Base-by-base conservation (phyloP, 2,329 filamentous ascomycete species). In the Calonectria hawksworthii region DNA sequence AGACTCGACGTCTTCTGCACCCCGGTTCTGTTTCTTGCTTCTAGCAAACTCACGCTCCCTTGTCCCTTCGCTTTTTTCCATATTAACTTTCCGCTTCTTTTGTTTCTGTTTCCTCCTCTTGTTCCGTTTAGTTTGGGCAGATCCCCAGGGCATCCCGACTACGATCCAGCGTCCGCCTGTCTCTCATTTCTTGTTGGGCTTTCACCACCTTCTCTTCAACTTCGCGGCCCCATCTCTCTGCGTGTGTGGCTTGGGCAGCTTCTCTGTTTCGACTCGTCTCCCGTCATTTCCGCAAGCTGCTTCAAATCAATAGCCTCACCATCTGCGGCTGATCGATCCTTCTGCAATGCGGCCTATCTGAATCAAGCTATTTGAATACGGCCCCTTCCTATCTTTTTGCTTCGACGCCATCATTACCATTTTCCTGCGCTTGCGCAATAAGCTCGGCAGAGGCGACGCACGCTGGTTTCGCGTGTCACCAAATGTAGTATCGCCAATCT, bases 231-330 rank as follows among this genome's bases (percentile, higher is more conserved):
- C 52, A 47, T 38, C 30, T 32, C 30, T 32, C 4, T 32, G 30
- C 8, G 30, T 30, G 32, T 34, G 65, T 63, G 63, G 38, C 30
- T 61, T 36, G 72, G 51, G 51, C 28, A 41, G 51, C 47, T 68
- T 68, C 68, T 23, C 65, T 70, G 79, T 73, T 78, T 80, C 76
- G 74, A 77, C 74, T 23, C 23, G 74, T 73, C 78, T 78, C 77
- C 65, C 54, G 65, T 68, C 68, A 65, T 73, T 78, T 71, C 32
- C 70, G 70, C 50, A 64, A 51, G 71, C 61, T 66, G 61, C 67
- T 28, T 67, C 41, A 56, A 21, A 52, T 26, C 66, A 38, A 65
- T 41, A 44, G n/a, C 30, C 36, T 61, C 65, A 34, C 51, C 41
- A 38, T 52, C 41, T 65, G 67, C 66, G 52, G 72, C 41, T 63